Conservation (phyloP, 352 stramenopile genomes). For the Globisporangium yorkense region DNA sequence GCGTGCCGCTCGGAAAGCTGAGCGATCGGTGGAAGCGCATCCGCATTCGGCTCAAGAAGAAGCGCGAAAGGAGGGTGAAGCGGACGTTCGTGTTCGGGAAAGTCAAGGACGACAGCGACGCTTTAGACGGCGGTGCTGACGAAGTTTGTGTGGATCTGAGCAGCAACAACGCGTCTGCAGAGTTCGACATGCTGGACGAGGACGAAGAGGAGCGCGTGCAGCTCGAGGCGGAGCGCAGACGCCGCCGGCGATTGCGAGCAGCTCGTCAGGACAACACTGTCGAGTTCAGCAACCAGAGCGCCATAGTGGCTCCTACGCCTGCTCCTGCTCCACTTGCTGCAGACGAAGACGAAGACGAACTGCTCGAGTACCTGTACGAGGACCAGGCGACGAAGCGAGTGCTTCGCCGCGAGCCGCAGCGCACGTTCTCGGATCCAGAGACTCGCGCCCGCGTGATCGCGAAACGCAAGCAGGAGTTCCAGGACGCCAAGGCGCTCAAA, state of each 20-base stretch:
- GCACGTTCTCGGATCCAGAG: conserved; percentile 19
- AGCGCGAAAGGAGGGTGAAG: conserved; percentile 25
- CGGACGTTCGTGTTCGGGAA: conserved; percentile 44
- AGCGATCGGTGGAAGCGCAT: conserved; percentile 54
- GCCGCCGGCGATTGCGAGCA: conserved; percentile 15
- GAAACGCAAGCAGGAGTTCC: conserved; percentile 31
- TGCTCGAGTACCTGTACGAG: conserved; percentile 48
- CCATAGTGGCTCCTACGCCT: too few relatives aligned
- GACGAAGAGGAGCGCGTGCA: conserved; percentile 17
- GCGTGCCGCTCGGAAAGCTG: conserved; percentile 52
- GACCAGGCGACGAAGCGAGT: conserved; percentile 45
- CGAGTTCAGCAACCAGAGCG: not conserved
- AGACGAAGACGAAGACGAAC: conserved; percentile 4
- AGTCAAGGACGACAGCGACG: not conserved
- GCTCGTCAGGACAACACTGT: not conserved
- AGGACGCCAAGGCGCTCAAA: conserved; percentile 20
- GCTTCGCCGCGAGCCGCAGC: conserved; percentile 22
- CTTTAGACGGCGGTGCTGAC: not conserved
- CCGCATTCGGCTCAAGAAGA: conserved; percentile 34
- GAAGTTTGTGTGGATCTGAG: conserved; percentile 8
- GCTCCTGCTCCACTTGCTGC: too few relatives aligned
- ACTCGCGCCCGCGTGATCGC: conserved; percentile 33
- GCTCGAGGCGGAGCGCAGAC: conserved; percentile 20
- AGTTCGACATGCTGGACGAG: conserved; percentile 25
- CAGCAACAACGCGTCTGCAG: conserved; percentile 14